Evolutionary conservation across 179 eudicot species (phyloP), one percentile per base, ranked within the genome.

Genomic region (Amaranthus tricolor): DNA sequence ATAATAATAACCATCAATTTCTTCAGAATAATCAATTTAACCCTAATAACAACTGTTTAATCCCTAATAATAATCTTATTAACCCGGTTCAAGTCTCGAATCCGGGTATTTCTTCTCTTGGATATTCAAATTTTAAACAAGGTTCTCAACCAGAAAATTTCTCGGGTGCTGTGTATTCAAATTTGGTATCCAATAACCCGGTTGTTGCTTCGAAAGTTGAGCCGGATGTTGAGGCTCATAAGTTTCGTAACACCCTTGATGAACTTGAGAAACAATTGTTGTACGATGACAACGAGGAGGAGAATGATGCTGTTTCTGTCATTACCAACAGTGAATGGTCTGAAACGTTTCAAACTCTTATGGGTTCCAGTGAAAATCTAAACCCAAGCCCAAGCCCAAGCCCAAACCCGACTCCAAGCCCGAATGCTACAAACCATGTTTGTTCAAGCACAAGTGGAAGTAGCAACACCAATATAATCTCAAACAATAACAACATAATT

Each of bases 281-380:
- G 16, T 79, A 83, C 60, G 97, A 91, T 71, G 86, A 87, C 19
- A 86, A 80, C 5, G 85, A 72, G 1, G 84, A 73, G 0, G 88
- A 82, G 15, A 78, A 60, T 47, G 91, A 86, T 13, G 83, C 80
- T 8, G 91, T 84, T 21, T 92, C 99, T 0, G 89, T 78, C 4
- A 77, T 93, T 15, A 89, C 93, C 0, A 84, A 87, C 85, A 90
- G 84, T 72, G 95, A 93, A 62, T 94, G 96, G 95, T 94, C 97
- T 12, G 94, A 89, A 6, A 87, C 97, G 73, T 85, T 87, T 31
- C 91, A 89, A 69, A 82, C 80, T 62, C 86, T 93, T 5, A 80
- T 89, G 40, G 56, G 67, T 14, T 65, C 71, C 5, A 40, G 31
- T 44, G 70, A 53, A n/a, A 50, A 50, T 19, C 75, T 68, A 3